phyloP scores from a whole-genome alignment of 306 rosid species.

The Senna siamea region DNA sequence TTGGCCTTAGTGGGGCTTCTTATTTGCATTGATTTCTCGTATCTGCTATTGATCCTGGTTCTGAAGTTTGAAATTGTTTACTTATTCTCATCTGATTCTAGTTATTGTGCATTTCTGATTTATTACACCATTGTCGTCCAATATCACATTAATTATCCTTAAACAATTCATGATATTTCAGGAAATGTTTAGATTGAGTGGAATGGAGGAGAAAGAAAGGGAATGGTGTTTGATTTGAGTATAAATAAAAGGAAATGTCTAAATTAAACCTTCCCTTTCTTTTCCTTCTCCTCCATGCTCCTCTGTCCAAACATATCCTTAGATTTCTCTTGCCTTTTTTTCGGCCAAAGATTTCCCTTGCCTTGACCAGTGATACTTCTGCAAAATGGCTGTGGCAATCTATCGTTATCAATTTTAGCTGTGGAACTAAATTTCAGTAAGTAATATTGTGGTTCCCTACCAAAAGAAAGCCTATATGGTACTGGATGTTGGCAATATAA shows the following conservation, averaged over 20 bases:
- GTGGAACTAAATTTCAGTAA: background rate
- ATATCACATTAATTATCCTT: background rate
- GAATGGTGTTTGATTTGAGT: background rate
- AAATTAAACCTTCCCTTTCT: background rate
- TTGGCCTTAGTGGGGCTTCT: background rate
- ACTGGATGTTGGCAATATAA: background rate
- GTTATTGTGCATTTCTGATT: background rate
- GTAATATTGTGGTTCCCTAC: conserved; percentile 11
- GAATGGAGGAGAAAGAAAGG: no score
- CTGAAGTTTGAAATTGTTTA: background rate
- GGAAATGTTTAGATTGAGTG: no score
- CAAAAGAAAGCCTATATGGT: background rate
- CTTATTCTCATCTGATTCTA: background rate
- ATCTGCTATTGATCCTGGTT: background rate
- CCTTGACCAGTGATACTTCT: background rate
- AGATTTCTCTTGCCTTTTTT: background rate
- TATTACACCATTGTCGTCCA: background rate
- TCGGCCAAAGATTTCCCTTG: no score
- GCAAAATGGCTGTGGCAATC: conserved; percentile 3
- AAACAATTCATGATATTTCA: background rate
- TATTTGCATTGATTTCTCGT: conserved; percentile 13
- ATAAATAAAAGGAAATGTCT: background rate
- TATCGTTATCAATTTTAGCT: background rate
- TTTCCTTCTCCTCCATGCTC: background rate
- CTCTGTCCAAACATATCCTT: background rate